Percentiles rank a stretch among this genome's conserved stretches.
Evolutionary conservation across 768 basidiomycete genomes (phyloP).

Genomic region (Candolleomyces aberdarensis): DNA sequence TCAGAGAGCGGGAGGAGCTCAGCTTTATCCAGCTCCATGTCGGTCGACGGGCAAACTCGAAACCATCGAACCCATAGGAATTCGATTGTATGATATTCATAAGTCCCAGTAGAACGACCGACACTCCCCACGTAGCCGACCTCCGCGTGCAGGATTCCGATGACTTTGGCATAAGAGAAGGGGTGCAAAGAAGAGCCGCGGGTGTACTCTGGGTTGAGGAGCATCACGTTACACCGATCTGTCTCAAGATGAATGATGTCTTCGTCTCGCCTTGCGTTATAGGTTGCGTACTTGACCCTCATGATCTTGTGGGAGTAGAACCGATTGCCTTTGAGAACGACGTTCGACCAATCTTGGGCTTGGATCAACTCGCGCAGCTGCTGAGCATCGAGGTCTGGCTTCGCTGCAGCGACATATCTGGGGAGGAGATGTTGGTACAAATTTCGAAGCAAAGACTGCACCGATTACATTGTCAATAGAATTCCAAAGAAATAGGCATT

Average conservation of each 20-base stretch:
- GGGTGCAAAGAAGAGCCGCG: conserved; percentile 11
- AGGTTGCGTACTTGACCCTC: conserved; percentile 1
- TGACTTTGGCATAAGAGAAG: conserved; percentile 20
- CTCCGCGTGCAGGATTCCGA: conserved; percentile 18
- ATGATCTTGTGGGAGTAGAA: conserved; percentile 1
- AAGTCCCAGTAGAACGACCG: not conserved
- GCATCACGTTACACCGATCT: not conserved
- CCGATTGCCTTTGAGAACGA: not conserved
- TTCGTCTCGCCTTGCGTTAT: not conserved
- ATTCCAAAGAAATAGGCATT: not conserved
- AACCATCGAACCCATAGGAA: conserved; percentile 4
- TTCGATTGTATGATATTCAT: not conserved
- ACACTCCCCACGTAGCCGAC: conserved; percentile 3
- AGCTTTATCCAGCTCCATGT: not conserved
- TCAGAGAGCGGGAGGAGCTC: not conserved
- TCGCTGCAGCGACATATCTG: not conserved
- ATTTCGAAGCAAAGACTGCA: not conserved
- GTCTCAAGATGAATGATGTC: not conserved
- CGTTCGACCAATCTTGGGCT: not conserved
- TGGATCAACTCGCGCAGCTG: not conserved
- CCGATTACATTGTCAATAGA: not conserved
- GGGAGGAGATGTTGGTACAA: not conserved
- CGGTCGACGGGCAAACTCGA: not conserved
- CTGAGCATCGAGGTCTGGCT: not conserved
- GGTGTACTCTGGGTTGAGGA: conserved; percentile 14